Base-by-base conservation (phyloP, 768 basidiomycete genomes). In the Amylocystis lapponica region DNA sequence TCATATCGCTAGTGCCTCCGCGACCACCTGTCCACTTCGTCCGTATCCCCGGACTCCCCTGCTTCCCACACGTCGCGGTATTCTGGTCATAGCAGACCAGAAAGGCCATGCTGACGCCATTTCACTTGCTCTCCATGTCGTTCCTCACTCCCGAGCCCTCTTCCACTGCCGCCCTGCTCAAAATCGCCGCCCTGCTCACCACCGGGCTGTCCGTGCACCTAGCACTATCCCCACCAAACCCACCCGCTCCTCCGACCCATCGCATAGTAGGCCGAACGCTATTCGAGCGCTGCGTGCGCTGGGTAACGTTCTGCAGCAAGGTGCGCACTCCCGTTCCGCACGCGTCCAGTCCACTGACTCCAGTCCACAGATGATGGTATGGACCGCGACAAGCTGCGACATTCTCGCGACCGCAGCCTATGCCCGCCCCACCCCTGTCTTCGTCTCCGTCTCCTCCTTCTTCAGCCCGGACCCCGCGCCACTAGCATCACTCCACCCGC, bases 281-380 rank as follows among this genome's bases (percentile, higher is more conserved):
- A 10, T 58, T 58, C 45, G 56, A 58, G 39, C 49, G 54, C 41
- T 43, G 45, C 31, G 49, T 58, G 16, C 52, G 48, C 22, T 47
- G 51, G 51, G 48, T 58, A 32, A 58, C 56, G 12, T 55, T 55
- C 47, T 53, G 51, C 46, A 55, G 50, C 46, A 58, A 58, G 49
- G 56, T 58, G 12, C 32, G 53, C 43, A 21, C 3, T 20, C 16
- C 36, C 20, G 21, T 21, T 39, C 39, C 45, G 39, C 39, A 36
- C 34, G n/a, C n/a, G n/a, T n/a, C 40, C 25, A 4, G 11, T 27
- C 44, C 37, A 17, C 22, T 23, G 40, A n/a, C 7, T 17, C 14
- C 19, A 16, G 27, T 26, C 39, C 23, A 29, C 44, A 52, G 57
- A 50, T 49, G 35, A 50, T 58, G 45, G 49, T 53, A n/a, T 55